Evolutionary conservation across 345 rosid genomes (phyloP).

Genomic region (Rhizophora mangle): DNA sequence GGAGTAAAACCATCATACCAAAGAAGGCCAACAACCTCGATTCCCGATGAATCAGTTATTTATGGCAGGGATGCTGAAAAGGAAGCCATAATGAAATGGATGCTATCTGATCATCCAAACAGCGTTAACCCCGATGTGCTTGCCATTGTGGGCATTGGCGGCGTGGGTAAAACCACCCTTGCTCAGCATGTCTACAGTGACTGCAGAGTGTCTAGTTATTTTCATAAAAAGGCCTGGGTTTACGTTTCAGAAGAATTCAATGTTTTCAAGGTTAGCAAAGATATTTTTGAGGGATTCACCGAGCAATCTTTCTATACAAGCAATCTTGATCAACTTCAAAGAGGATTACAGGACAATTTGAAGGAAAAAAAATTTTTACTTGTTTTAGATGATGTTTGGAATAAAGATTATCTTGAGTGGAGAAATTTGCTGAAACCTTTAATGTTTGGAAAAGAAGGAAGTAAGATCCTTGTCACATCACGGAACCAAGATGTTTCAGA

Average conservation of each 20-base stretch:
- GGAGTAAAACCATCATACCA: background rate
- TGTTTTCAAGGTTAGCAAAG: background rate
- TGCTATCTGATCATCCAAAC: background rate
- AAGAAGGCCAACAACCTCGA: conserved; percentile 18
- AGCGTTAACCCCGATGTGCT: background rate
- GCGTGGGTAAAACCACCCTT: conserved; percentile 15
- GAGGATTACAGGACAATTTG: background rate
- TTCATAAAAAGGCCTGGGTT: conserved; percentile 2
- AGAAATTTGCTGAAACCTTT: background rate
- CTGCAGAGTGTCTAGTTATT: background rate
- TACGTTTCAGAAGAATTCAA: conserved; percentile 1
- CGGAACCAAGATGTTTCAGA: background rate
- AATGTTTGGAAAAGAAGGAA: background rate
- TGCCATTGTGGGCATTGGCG: background rate
- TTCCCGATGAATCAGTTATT: conserved; percentile 1
- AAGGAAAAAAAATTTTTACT: conserved; percentile 1
- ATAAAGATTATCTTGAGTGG: background rate
- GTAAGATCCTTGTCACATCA: background rate
- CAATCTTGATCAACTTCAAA: background rate
- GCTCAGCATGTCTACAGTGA: conserved; percentile 4
- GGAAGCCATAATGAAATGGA: background rate
- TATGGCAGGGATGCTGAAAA: conserved; percentile 1
- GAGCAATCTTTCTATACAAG: too few relatives aligned
- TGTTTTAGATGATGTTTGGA: conserved; percentile 12
- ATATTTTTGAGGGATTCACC: background rate